Percentiles rank a stretch among this genome's conserved stretches.
Conservation (phyloP, 768 basidiomycete species). For the Tylopilus intermedius region DNA sequence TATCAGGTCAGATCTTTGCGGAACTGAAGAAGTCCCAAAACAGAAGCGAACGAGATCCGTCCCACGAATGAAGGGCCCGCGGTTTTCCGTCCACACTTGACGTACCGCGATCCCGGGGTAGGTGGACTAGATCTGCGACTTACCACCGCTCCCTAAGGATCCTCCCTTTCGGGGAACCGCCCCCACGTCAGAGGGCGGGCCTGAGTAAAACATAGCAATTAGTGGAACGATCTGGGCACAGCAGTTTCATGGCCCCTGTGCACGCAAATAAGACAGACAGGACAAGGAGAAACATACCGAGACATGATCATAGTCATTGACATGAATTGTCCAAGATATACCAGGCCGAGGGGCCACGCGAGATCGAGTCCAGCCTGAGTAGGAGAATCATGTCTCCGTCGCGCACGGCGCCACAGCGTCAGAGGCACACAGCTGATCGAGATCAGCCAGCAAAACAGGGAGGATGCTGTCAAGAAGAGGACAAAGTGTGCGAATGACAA, state of each 20-base stretch:
- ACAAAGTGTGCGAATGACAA: not conserved
- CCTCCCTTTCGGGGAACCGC: not conserved
- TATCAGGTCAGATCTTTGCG: constrained; percentile 8
- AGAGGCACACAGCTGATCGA: constrained; percentile 8
- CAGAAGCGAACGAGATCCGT: constrained; percentile 1
- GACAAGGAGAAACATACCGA: constrained; percentile 1
- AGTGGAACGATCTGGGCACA: not conserved
- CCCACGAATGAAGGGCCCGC: constrained; percentile 8
- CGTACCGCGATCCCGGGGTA: not conserved
- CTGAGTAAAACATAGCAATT: not conserved
- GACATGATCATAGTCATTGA: not conserved
- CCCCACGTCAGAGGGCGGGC: not conserved
- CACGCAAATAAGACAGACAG: not conserved
- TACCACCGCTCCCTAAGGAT: not conserved
- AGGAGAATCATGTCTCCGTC: constrained; percentile 1
- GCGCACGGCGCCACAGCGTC: constrained; percentile 12
- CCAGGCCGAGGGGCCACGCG: not conserved
- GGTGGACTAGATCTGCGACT: constrained; percentile 1
- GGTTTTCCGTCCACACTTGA: not conserved
- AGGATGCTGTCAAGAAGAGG: constrained; percentile 1
- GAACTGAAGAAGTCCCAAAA: not conserved
- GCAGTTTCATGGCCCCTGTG: not conserved
- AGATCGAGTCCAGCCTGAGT: not conserved
- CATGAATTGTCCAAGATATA: not conserved
- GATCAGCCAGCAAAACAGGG: constrained; percentile 1